Evolutionary conservation across 2,329 filamentous ascomycete genomes (phyloP), one percentile per base, ranked within the genome.

Genomic region (Pseudogymnoascus sp.): DNA sequence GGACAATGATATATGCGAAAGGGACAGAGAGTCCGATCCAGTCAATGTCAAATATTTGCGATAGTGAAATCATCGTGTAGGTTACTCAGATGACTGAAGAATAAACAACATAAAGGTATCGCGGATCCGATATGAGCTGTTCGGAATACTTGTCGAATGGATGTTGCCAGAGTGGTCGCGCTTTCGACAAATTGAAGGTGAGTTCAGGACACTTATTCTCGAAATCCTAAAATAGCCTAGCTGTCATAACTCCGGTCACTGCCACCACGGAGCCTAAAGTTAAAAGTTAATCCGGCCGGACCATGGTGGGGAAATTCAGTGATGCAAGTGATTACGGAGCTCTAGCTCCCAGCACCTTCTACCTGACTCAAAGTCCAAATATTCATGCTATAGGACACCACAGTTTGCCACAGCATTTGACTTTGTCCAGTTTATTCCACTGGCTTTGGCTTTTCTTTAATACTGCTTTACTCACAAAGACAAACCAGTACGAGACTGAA

Each of bases 21-120:
- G 95, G 93, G 72, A 97, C 85, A 73, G 86, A 81, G 66, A 97
- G 88, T 78, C 90, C 89, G 77, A 89, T 79, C 91, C 91, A 96
- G 82, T 96, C 85, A 68, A 87, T 76, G 66, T 67, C 64, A 63
- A 72, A 70, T 70, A 75, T 72, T n/a, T 78, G 64, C 61, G 59
- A 13, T 38, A 59, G 61, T 64, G 50, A 56, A 56, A 56, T 56
- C 50, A 56, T 56, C 6, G 29, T 56, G 50, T 3, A 11, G 50
- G n/a, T 56, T 56, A 19, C 17, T 56, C 17, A 33, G 50, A 56
- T 56, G 11, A 35, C 35, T 33, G 17, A 56, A 35, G 5, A 33
- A 33, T 56, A 56, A 21, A 17, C 29, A 56, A 7, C 50, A 56
- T 60, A 44, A 60, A 26, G 33, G 59, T 44, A 31, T 15, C 3